These are phyloP conservation scores for Kodamaea hsintzibuensis DNA, from an alignment of 805 yeast species.

Conservation along the genomic window DNA sequence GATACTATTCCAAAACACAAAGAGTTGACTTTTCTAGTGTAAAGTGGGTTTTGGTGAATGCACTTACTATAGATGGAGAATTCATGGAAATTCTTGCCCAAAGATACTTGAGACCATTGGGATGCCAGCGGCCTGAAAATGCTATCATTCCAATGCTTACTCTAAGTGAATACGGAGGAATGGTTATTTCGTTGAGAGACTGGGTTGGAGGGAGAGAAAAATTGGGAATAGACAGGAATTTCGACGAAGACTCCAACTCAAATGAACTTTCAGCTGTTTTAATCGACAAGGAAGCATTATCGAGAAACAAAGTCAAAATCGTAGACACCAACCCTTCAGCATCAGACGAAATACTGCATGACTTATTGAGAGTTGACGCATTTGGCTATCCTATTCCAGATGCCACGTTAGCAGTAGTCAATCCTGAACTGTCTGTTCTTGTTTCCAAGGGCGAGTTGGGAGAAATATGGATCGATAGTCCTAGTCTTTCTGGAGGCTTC, in stretches of 20 bases:
- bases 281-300: slow-evolving; percentile 70
- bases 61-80: slow-evolving; percentile 89
- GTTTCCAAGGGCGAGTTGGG: slow-evolving; percentile 82
- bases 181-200: slow-evolving; percentile 88
- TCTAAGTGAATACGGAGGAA: slow-evolving; percentile 92
- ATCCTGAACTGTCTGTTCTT: slow-evolving; percentile 82
- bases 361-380: slow-evolving; percentile 70
- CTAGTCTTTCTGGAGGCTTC: slow-evolving; percentile 86
- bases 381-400: slow-evolving; percentile 96
- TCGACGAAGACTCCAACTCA: slow-evolving; percentile 33
- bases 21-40: slow-evolving; percentile 77
- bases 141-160: slow-evolving; percentile 89
- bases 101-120: slow-evolving; percentile 88
- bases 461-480: slow-evolving; percentile 97
- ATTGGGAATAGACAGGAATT: slow-evolving; percentile 46
- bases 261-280: slow-evolving; percentile 62
- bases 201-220: slow-evolving; percentile 77
- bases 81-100: slow-evolving; percentile 86
- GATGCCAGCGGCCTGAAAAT: slow-evolving; percentile 71
- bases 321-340: slow-evolving; percentile 58
- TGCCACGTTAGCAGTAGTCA: slow-evolving; percentile 89
- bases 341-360: slow-evolving; percentile 42
- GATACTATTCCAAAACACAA: slow-evolving; percentile 73
- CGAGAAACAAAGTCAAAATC: slow-evolving; percentile 70
- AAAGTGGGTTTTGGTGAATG: slow-evolving; percentile 87